A percentile compares a stretch with the other conserved stretches of the same genome.
These are phyloP conservation scores for Paspalum vaginatum DNA, from an alignment of 176 grass and related monocot species.

Conservation along the genomic window DNA sequence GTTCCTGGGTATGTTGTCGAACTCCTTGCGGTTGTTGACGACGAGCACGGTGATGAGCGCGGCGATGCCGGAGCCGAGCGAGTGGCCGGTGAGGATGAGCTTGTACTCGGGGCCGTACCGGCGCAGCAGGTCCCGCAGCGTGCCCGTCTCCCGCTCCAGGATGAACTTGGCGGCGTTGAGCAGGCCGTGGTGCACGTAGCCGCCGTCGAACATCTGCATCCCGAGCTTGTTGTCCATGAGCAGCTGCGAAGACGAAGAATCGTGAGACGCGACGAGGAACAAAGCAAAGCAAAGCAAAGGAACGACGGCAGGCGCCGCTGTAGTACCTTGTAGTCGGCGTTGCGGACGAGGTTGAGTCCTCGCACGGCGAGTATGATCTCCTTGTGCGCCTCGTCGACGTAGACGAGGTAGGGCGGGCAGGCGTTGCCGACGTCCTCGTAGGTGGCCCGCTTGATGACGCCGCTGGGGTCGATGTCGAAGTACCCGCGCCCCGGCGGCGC, in stretches of 20 bases:
- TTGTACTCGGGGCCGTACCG: conserved; percentile 59
- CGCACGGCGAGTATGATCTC: conserved; percentile 88
- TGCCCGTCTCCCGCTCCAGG: conserved; percentile 65
- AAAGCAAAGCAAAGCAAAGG: too few relatives aligned
- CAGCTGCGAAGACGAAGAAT: conserved; percentile 41
- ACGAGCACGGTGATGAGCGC: conserved; percentile 85
- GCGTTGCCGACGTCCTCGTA: conserved; percentile 60
- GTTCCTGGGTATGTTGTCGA: conserved; percentile 67
- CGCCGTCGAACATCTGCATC: conserved; percentile 93
- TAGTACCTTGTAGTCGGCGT: conserved; percentile 98
- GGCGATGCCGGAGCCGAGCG: conserved; percentile 87
- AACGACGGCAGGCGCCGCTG: too few relatives aligned
- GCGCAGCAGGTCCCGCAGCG: conserved; percentile 48
- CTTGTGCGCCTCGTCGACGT: conserved; percentile 58
- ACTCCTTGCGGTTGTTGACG: conserved; percentile 69
- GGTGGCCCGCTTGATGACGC: conserved; percentile 58
- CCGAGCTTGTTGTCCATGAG: conserved; percentile 93
- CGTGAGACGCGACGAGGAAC: too few relatives aligned
- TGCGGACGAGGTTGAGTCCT: conserved; percentile 91
- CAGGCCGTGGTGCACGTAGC: conserved; percentile 89
- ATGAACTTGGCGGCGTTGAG: conserved; percentile 75
- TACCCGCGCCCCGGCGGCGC: conserved; percentile 48
- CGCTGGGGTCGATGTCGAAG: conserved; percentile 36
- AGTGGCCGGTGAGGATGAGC: conserved; percentile 84
- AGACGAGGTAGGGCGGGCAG: conserved; percentile 83